Conservation (phyloP, 2,329 filamentous ascomycete species). For the Lachnellula occidentalis region DNA sequence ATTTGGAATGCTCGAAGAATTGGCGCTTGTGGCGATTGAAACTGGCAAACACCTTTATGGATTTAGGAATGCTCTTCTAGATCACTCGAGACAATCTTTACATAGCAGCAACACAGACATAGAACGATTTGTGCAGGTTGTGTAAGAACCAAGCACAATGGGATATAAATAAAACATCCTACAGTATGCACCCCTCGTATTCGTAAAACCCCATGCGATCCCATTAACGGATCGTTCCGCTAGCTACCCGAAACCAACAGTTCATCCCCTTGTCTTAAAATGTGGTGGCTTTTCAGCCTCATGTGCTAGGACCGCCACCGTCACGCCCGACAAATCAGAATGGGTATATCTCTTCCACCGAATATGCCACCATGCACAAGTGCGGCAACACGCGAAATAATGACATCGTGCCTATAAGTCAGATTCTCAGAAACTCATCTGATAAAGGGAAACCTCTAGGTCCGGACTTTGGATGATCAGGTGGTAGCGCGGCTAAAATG, state of each 20-base stretch:
- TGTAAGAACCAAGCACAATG: too few relatives aligned
- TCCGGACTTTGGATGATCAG: too few relatives aligned
- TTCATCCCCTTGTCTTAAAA: not conserved
- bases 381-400: not conserved
- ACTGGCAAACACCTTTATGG: too few relatives aligned
- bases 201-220: not conserved
- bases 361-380: not conserved
- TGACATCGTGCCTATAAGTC: not conserved
- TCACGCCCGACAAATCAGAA: not conserved
- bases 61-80: too few relatives aligned
- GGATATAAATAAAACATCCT: too few relatives aligned
- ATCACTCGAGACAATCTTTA: too few relatives aligned
- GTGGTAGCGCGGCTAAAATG: not conserved
- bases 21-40: too few relatives aligned
- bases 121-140: too few relatives aligned
- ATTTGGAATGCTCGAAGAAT: too few relatives aligned
- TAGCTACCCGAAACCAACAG: not conserved
- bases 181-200: too few relatives aligned
- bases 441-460: too few relatives aligned
- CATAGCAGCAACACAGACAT: too few relatives aligned
- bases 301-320: not conserved
- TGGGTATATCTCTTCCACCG: not conserved
- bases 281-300: slow-evolving; percentile 1
- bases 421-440: not conserved
- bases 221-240: slow-evolving; percentile 2